Percentiles rank a stretch among this genome's conserved stretches.
phyloP scores from a whole-genome alignment of 495 filamentous ascomycete genomes.

The Penicillium desertorum region DNA sequence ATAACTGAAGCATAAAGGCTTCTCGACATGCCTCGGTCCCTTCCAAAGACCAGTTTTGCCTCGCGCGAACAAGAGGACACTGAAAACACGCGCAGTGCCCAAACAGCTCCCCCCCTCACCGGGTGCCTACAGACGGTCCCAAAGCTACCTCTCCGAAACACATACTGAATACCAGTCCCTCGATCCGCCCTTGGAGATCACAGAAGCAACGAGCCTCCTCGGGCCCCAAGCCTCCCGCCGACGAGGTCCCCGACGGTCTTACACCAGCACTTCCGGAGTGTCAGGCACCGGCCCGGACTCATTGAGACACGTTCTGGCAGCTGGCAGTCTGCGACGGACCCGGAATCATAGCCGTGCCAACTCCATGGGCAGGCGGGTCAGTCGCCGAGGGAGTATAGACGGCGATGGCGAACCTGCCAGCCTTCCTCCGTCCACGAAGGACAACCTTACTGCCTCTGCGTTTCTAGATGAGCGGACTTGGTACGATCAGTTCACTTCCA shows the following conservation, averaged over 20 bases:
- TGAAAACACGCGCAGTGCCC: conserved; percentile 16
- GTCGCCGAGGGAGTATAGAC: conserved; percentile 41
- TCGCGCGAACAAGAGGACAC: conserved; percentile 27
- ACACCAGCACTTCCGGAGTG: conserved; percentile 38
- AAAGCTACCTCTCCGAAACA: conserved; percentile 39
- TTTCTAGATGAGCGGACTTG: conserved; percentile 84
- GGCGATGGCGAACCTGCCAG: conserved; percentile 41
- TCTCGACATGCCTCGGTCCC: conserved; percentile 33
- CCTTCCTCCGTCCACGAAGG: conserved; percentile 56
- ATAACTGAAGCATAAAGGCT: conserved; percentile 15
- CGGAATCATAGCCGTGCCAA: conserved; percentile 66
- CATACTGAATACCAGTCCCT: conserved; percentile 42
- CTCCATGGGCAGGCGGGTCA: conserved; percentile 59
- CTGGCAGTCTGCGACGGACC: conserved; percentile 48
- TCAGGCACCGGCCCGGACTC: conserved; percentile 32
- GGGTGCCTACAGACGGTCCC: conserved; percentile 34
- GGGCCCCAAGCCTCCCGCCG: conserved; percentile 24
- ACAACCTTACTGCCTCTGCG: conserved; percentile 49
- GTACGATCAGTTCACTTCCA: conserved; percentile 99
- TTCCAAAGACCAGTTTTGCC: conserved; percentile 20
- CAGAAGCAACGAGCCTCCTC: conserved; percentile 42
- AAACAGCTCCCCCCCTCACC: conserved; percentile 45
- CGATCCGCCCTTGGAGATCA: conserved; percentile 34
- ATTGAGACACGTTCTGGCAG: conserved; percentile 33
- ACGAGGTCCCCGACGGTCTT: conserved; percentile 37